Base-by-base conservation (phyloP, 345 rosid genomes). In the Lepidium aucheri region DNA sequence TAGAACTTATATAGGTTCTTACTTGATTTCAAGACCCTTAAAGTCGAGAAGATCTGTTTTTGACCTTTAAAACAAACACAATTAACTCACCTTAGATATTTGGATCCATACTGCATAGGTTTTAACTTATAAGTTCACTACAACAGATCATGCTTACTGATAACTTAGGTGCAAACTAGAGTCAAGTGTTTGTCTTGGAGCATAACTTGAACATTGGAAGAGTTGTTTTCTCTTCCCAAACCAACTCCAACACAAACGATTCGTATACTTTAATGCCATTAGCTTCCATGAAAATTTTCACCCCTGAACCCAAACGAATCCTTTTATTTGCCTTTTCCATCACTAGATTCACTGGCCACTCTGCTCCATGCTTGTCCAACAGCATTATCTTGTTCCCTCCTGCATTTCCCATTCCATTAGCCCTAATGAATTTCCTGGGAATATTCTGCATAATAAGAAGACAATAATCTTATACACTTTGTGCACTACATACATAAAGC, bases 171-270 rank as follows among this genome's bases (percentile, higher is more conserved):
- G 10, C 12, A 30, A 30, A 30, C 14, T 30, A 14, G 36, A 26
- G 22, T 47, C 1, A 30, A 15, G 57, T 34, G 53, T 61, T 45
- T 22, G 36, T 2, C 63, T 45, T 57, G 56, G 72, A 44, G 54
- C 56, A 56, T 18, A 56, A 36, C 47, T 24, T 57, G n/a, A 57
- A 5, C 4, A 55, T 34, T 2, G 46, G 72, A 53, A 54, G 14
- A 49, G 20, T 16, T 28, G 55, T 35, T 36, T 10, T 57, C 3
- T 36, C 64, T 45, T 57, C 47, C 64, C 64, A 46, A 46, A 56
- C 28, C 30, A 67, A 26, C 65, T 46, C 72, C 64, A 67, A 35
- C 47, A 24, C 38, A 46, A 56, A 15, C 35, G 64, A 45, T 47
- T 45, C 18, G 9, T 11, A 3, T 34, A 2, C 26, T 63, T 34